Conservation (phyloP, 2,329 filamentous ascomycete genomes). For the Pestalotiopsis sp. region DNA sequence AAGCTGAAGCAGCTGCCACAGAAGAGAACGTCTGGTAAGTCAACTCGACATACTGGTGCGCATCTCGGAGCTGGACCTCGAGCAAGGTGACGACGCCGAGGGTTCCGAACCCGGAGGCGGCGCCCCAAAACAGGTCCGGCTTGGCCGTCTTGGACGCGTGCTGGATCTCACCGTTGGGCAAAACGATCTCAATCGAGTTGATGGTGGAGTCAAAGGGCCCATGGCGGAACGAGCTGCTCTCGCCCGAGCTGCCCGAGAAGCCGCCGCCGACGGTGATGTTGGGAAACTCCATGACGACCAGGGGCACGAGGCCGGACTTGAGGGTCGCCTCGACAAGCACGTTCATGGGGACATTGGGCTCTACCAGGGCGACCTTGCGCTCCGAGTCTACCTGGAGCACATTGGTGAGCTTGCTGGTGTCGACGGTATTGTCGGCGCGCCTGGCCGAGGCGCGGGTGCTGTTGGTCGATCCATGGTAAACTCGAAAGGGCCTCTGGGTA, state of each 20-base stretch:
- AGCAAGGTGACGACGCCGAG: slow-evolving; percentile 68
- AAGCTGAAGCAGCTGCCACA: slow-evolving; percentile 39
- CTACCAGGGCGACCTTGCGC: slow-evolving; percentile 61
- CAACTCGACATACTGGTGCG: slow-evolving; percentile 58
- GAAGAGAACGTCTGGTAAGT: slow-evolving; percentile 54
- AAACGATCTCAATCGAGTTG: slow-evolving; percentile 65
- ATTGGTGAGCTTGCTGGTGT: slow-evolving; percentile 66
- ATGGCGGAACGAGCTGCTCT: slow-evolving; percentile 69
- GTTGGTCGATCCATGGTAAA: slow-evolving; percentile 78
- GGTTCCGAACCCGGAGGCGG: slow-evolving; percentile 67
- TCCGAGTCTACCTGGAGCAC: slow-evolving; percentile 62
- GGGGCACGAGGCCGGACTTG: slow-evolving; percentile 59
- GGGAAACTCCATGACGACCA: slow-evolving; percentile 72
- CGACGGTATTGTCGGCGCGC: slow-evolving; percentile 58
- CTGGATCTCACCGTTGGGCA: slow-evolving; percentile 61
- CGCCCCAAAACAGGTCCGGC: slow-evolving; percentile 65
- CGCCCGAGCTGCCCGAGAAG: slow-evolving; percentile 68
- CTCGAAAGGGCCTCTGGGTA: slow-evolving; percentile 62
- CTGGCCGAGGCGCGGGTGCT: slow-evolving; percentile 65
- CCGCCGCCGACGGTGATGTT: slow-evolving; percentile 73
- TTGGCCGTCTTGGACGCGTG: slow-evolving; percentile 56
- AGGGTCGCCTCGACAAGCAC: slow-evolving; percentile 60
- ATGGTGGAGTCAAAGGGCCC: slow-evolving; percentile 68
- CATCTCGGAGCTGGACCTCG: slow-evolving; percentile 60
- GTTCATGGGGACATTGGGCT: slow-evolving; percentile 74